phyloP scores from a whole-genome alignment of 805 yeast genomes.

The Blastobotrys chiropterorum region DNA sequence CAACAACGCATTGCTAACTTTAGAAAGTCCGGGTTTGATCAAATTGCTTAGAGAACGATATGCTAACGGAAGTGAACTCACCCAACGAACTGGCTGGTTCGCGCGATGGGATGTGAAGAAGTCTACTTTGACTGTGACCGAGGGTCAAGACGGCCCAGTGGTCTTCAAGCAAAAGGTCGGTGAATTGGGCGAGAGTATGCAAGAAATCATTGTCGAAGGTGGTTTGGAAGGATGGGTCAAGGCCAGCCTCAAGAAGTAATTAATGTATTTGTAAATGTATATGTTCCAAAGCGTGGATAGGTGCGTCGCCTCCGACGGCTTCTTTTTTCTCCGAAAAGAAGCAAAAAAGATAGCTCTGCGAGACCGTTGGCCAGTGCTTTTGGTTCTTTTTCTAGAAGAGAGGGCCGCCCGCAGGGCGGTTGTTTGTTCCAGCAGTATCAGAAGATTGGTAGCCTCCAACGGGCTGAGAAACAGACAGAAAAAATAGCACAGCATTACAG shows the following conservation, averaged over 20 bases:
- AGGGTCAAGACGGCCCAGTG: constrained; percentile 44
- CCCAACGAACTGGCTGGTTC: constrained; percentile 92
- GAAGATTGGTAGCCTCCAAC: too few relatives aligned
- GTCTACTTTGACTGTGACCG: constrained; percentile 73
- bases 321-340: too few relatives aligned
- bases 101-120: constrained; percentile 89
- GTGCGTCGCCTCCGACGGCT: too few relatives aligned
- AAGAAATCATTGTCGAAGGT: constrained; percentile 93
- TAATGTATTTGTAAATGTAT: not conserved
- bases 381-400: too few relatives aligned
- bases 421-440: too few relatives aligned
- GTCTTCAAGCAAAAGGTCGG: constrained; percentile 85
- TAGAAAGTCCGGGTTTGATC: constrained; percentile 87
- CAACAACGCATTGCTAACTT: constrained; percentile 88
- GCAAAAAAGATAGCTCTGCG: too few relatives aligned
- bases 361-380: too few relatives aligned
- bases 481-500: too few relatives aligned
- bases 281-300: too few relatives aligned
- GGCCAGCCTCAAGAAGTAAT: constrained; percentile 30
- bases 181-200: constrained; percentile 89
- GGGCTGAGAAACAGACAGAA: too few relatives aligned
- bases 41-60: constrained; percentile 67
- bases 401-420: too few relatives aligned
- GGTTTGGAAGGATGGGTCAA: constrained; percentile 98
- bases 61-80: constrained; percentile 53